Percentiles rank a stretch among this genome's conserved stretches.
Evolutionary conservation across 306 rosid species (phyloP).

Genomic region (Vigna hirtella): DNA sequence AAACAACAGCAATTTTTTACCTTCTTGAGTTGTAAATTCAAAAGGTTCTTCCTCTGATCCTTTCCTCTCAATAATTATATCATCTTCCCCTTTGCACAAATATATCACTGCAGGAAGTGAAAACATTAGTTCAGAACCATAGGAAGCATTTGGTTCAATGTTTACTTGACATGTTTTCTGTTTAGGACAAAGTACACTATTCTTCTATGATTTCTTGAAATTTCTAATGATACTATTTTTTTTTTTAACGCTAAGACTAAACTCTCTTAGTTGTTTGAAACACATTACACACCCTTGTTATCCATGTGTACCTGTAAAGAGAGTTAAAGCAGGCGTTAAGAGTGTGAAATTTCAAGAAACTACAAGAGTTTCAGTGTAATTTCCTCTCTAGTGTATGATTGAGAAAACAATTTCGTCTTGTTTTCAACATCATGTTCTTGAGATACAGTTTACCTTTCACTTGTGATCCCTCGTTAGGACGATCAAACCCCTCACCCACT

Average conservation of each 20-base stretch:
- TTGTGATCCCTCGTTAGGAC: constrained; percentile 65
- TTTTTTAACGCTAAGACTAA: neutral
- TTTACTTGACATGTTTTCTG: neutral
- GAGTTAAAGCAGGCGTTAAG: neutral
- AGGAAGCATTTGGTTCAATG: neutral
- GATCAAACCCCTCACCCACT: constrained; percentile 64
- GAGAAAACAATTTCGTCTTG: neutral
- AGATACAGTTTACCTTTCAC: constrained; percentile 60
- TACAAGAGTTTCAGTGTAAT: neutral
- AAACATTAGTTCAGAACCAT: neutral
- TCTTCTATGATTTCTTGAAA: neutral
- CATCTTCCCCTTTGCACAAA: constrained; percentile 60
- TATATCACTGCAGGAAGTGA: constrained; percentile 54
- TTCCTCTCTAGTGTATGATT: neutral
- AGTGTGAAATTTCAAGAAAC: neutral
- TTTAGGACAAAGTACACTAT: neutral
- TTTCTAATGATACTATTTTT: neutral
- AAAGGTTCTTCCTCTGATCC: constrained; percentile 67
- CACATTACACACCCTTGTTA: neutral
- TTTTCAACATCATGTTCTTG: constrained; percentile 17
- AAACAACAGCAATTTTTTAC: constrained; percentile 39
- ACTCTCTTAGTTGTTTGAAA: neutral
- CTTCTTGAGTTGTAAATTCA: constrained; percentile 64
- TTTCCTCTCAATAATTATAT: constrained; percentile 55
- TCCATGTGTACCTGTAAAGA: neutral